These are phyloP conservation scores for Epichloe hybrida DNA, from an alignment of 2,329 filamentous ascomycete genomes.

Conservation along the genomic window DNA sequence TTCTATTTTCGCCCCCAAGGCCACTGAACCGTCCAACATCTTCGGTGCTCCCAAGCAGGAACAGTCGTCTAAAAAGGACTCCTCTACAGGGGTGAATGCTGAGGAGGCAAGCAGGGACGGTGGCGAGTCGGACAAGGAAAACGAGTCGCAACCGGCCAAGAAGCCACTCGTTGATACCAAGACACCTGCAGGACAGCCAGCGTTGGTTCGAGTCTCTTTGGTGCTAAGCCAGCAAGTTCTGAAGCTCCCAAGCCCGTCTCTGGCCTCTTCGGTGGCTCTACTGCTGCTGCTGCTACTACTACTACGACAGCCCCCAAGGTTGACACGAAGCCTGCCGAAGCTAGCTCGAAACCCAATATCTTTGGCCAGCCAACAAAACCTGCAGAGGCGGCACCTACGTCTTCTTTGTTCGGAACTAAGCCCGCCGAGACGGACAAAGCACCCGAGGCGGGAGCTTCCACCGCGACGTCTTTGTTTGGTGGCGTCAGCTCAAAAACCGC, in stretches of 20 bases:
- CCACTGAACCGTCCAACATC: conserved; percentile 19
- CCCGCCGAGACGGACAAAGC: conserved; percentile 16
- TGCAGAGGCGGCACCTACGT: conserved; percentile 12
- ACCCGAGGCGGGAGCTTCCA: conserved; percentile 9
- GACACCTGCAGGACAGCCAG: conserved; percentile 15
- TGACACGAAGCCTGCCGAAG: conserved; percentile 13
- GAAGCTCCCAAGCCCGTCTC: conserved; percentile 15
- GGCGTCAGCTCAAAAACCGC: not conserved
- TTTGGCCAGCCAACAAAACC: conserved; percentile 2
- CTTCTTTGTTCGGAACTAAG: conserved; percentile 23
- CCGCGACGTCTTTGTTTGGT: conserved; percentile 7
- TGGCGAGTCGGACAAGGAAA: conserved; percentile 32
- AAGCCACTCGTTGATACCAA: conserved; percentile 21
- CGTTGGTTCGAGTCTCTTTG: conserved; percentile 19
- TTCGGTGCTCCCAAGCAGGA: conserved; percentile 24
- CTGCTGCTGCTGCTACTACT: not conserved
- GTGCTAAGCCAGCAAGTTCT: conserved; percentile 16
- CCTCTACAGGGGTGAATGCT: conserved; percentile 10
- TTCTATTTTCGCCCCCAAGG: conserved; percentile 25
- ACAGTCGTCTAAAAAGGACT: conserved; percentile 16
- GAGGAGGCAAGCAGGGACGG: conserved; percentile 20
- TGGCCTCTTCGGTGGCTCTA: conserved; percentile 12
- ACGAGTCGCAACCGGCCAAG: conserved; percentile 23
- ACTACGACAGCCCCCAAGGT: conserved; percentile 8
- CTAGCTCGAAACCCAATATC: conserved; percentile 24